phyloP scores from a whole-genome alignment of 2,329 filamentous ascomycete species.

The Diaporthe vexans region DNA sequence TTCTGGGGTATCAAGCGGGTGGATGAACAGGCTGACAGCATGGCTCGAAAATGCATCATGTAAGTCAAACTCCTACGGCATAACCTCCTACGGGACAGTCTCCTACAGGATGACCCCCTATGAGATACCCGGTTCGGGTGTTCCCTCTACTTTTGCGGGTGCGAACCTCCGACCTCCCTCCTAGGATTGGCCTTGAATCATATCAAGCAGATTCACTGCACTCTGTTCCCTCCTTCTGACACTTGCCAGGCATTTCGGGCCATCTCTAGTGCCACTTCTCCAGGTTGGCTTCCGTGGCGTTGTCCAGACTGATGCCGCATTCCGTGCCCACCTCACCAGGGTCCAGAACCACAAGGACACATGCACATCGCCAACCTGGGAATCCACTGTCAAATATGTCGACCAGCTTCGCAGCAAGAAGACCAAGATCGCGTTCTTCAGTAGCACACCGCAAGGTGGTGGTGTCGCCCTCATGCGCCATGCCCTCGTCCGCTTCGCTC shows the following conservation, averaged over 20 bases:
- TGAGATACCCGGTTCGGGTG: too few relatives aligned
- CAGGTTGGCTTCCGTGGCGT: slow-evolving; percentile 76
- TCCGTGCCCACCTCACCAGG: slow-evolving; percentile 70
- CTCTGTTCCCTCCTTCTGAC: neutral
- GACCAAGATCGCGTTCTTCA: slow-evolving; percentile 83
- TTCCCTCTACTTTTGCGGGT: too few relatives aligned
- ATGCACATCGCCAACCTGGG: slow-evolving; percentile 74
- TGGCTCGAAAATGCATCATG: slow-evolving; percentile 84
- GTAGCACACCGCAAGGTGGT: slow-evolving; percentile 84
- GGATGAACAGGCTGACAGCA: slow-evolving; percentile 86
- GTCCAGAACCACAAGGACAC: slow-evolving; percentile 72
- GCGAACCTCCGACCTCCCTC: too few relatives aligned
- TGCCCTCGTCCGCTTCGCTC: slow-evolving; percentile 79
- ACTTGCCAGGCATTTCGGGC: slow-evolving; percentile 74
- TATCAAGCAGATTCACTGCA: neutral
- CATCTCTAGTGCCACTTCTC: slow-evolving; percentile 77
- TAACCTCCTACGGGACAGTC: too few relatives aligned
- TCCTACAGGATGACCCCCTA: too few relatives aligned
- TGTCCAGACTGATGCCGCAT: slow-evolving; percentile 79
- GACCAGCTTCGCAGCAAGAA: slow-evolving; percentile 73
- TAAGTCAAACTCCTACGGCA: slow-evolving; percentile 54
- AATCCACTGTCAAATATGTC: slow-evolving; percentile 73
- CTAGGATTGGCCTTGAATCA: too few relatives aligned
- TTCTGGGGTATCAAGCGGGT: slow-evolving; percentile 66
- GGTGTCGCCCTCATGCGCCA: slow-evolving; percentile 88